Percentiles rank a stretch among this genome's conserved stretches.
Evolutionary conservation across 2,329 filamentous ascomycete genomes (phyloP).

Genomic region (Aspergillus uvarum): DNA sequence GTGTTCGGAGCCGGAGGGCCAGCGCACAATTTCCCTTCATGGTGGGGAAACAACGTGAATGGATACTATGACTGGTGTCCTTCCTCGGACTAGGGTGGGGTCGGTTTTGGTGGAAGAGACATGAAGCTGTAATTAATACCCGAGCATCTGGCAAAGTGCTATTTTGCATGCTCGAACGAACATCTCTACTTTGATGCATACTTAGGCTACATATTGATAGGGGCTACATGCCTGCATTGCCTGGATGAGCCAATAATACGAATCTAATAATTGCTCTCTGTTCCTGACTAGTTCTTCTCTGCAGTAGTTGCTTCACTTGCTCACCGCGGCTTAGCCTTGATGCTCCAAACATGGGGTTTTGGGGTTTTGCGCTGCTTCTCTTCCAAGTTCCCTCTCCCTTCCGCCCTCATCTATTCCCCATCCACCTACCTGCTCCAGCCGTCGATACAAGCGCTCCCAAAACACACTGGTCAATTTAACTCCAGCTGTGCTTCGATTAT

Average conservation of each 20-base stretch:
- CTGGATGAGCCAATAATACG: too few relatives aligned
- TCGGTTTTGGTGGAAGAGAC: not conserved
- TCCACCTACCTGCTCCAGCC: too few relatives aligned
- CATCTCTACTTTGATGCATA: not conserved
- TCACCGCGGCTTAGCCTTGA: too few relatives aligned
- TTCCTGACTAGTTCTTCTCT: too few relatives aligned
- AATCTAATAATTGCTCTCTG: too few relatives aligned
- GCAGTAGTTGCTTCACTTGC: too few relatives aligned
- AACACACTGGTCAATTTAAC: too few relatives aligned
- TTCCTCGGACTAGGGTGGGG: not conserved
- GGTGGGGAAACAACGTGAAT: constrained; percentile 35
- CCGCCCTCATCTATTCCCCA: too few relatives aligned
- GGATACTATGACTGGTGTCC: constrained; percentile 7
- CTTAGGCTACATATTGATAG: not conserved
- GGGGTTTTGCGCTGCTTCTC: too few relatives aligned
- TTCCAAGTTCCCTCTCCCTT: too few relatives aligned
- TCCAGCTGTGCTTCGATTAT: constrained; percentile 5
- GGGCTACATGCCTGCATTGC: not conserved
- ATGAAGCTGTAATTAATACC: not conserved
- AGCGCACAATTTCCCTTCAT: constrained; percentile 36
- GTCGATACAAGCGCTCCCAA: too few relatives aligned
- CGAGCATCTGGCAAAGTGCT: not conserved
- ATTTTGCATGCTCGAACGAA: not conserved
- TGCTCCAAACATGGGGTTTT: too few relatives aligned
- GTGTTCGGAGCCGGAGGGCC: constrained; percentile 47